Base-by-base conservation (phyloP, 257 asterid species). In the Ilex aquifolium region DNA sequence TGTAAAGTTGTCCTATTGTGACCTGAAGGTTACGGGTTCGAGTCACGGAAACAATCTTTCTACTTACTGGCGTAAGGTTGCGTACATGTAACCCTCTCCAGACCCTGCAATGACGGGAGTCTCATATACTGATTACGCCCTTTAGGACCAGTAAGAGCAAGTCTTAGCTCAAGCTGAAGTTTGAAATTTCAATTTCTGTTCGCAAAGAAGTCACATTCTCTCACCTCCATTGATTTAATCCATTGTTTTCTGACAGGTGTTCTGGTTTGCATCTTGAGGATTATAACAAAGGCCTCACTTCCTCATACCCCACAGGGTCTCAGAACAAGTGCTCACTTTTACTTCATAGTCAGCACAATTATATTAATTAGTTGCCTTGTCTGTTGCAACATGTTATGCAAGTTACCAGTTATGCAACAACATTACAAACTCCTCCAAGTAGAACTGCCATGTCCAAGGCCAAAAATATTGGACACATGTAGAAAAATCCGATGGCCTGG, bases 301-400 rank as follows among this genome's bases (percentile, higher is more conserved):
- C 95, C 87, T 40, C 95, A 82, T 29, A 79, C 96, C 1, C 77
- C 83, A 30, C 66, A 68, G 15, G 96, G 96, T 58, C 83, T 86
- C 16, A 82, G 81, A 74, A 60, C 77, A 36, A 86, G 96, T 69
- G 91, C 91, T 0, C 80, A 82, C 53, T 72, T 84, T 15, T 89
- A 89, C 46, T 89, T 89, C 77, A 65, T 85, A 1, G 76, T 72
- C 8, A 73, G 84, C 80, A 74, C 85, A 0, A 61, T 68, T 9
- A 59, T 80, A 15, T 60, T 89, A 44, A 29, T 69, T 14, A 64
- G 65, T 8, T 86, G 96, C 85, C 72, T 86, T 31, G 44, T 82
- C 31, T 74, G 83, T 64, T 79, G 83, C 79, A 89, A 86, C 69
- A 31, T 86, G 5, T 78, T 89, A n/a, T 65, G 75, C 69, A 75